Evolutionary conservation across 805 yeast genomes (phyloP), one percentile per base, ranked within the genome.

Genomic region (Yarrowia osloensis): DNA sequence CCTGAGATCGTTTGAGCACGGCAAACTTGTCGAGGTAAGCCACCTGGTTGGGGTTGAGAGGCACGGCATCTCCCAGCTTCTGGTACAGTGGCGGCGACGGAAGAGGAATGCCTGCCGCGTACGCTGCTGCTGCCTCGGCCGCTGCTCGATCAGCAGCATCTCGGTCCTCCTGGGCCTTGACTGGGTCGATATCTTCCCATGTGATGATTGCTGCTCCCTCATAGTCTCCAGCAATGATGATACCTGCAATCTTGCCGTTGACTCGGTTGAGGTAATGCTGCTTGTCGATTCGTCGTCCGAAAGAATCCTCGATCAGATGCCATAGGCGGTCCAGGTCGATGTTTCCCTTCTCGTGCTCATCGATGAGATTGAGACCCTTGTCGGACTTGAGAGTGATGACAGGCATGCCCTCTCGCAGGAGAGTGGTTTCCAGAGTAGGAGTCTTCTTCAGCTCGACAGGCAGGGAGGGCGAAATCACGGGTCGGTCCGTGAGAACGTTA

Each of bases 1-100:
- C 98, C 77, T 95, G 98, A 69, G 90, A 81, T 59, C 84, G 82
- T 49, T 88, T 86, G 46, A 90, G 82, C 13, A 95, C 97, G 0
- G 98, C 98, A 79, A 95, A 91, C 76, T 95, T 95, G 76, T 95
- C 99, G 63, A 95, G 80, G 71, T 95, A 95, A 0, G 97, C 90
- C 35, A 91, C 82, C 28, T 73, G 72, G 42, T 66, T 54, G 35
- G 68, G 62, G 9, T 75, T 70, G 2, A 73, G 74, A 24, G 68
- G 47, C 22, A 61, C 71, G 1, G 68, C 31, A 9, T 63, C 67
- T n/a, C 67, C 67, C n/a, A 63, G 35, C 13, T 29, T 37, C 47
- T 63, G 39, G n/a, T 63, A 35, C 8, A 63, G 47, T 2, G 67
- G 59, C 8, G 59, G 59, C 39, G 67, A 47, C 3, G 59, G 67